Percentiles rank a stretch among this genome's conserved stretches.
Conservation (phyloP, 495 filamentous ascomycete genomes). For the Aspergillus avenaceus region DNA sequence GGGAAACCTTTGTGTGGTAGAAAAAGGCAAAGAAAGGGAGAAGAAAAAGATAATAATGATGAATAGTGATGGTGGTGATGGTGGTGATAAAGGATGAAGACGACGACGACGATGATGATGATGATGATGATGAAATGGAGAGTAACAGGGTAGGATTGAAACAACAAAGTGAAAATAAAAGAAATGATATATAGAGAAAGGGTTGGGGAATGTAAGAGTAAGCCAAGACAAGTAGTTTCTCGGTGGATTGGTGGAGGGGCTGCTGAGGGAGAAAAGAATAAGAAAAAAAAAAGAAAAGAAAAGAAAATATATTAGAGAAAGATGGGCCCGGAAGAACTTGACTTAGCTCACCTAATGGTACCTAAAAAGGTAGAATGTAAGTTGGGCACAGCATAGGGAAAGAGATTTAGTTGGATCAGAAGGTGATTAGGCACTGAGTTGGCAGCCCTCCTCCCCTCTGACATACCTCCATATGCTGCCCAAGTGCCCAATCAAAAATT, state of each 20-base stretch:
- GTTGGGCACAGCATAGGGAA: slow-evolving; percentile 10
- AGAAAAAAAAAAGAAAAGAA: neutral
- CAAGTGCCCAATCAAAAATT: slow-evolving; percentile 23
- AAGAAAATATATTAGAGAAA: neutral
- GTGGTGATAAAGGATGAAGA: too few species aligned
- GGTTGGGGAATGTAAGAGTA: too few species aligned
- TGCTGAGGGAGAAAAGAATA: slow-evolving; percentile 1
- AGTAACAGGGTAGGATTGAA: too few species aligned
- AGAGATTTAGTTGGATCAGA: slow-evolving; percentile 2
- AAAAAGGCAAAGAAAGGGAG: too few species aligned
- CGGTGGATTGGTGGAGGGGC: neutral
- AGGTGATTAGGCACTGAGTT: slow-evolving; percentile 10
- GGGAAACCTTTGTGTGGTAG: too few species aligned
- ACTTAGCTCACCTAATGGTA: slow-evolving; percentile 1
- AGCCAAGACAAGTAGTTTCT: neutral
- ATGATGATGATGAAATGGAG: too few species aligned
- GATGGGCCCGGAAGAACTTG: neutral
- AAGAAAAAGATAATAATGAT: too few species aligned
- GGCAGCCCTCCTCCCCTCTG: slow-evolving; percentile 1
- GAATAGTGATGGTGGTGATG: too few species aligned
- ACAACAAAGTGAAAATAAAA: too few species aligned
- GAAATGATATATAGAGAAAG: too few species aligned
- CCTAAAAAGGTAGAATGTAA: slow-evolving; percentile 3
- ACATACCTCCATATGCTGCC: slow-evolving; percentile 15
- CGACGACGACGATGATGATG: too few species aligned